Conservation (phyloP, 2,329 filamentous ascomycete genomes). For the Penicillium sp. region DNA sequence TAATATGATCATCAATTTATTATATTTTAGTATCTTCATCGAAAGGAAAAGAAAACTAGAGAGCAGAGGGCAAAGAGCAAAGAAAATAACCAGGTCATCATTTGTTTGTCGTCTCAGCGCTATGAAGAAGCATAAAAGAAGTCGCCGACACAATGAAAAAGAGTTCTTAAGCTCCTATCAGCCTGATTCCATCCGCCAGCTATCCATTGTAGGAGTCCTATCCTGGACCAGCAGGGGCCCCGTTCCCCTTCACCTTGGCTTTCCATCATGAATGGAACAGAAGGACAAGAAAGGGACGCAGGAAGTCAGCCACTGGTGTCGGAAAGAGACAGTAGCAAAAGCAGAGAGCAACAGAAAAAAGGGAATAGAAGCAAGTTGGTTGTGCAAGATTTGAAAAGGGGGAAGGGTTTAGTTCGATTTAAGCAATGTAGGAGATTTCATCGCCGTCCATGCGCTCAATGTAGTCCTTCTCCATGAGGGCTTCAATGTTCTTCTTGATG, state of each 20-base stretch:
- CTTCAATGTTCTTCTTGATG: conserved; percentile 99
- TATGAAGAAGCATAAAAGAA: conserved; percentile 28
- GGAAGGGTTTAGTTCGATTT: conserved; percentile 33
- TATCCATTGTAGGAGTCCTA: neutral
- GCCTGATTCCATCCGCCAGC: conserved; percentile 7
- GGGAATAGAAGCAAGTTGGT: conserved; percentile 11
- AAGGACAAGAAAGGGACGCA: neutral
- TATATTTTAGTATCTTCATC: neutral
- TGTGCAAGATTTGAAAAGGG: conserved; percentile 1
- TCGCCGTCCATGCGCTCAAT: conserved; percentile 93
- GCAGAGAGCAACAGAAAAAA: conserved; percentile 7
- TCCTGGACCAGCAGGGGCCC: neutral
- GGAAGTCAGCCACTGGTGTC: neutral
- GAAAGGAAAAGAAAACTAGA: neutral
- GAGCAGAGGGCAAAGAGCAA: neutral
- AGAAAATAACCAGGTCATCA: conserved; percentile 26
- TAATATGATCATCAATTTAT: neutral
- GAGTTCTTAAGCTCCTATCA: conserved; percentile 15
- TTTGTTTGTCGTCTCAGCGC: conserved; percentile 32
- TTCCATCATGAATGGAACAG: neutral
- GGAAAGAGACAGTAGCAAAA: neutral
- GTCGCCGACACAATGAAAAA: conserved; percentile 18
- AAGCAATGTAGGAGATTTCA: conserved; percentile 91
- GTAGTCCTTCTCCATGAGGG: conserved; percentile 97
- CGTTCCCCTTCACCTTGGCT: neutral